Percentiles rank a stretch among this genome's conserved stretches.
Conservation (phyloP, 805 yeast species). For the Candida vartiovaarae region DNA sequence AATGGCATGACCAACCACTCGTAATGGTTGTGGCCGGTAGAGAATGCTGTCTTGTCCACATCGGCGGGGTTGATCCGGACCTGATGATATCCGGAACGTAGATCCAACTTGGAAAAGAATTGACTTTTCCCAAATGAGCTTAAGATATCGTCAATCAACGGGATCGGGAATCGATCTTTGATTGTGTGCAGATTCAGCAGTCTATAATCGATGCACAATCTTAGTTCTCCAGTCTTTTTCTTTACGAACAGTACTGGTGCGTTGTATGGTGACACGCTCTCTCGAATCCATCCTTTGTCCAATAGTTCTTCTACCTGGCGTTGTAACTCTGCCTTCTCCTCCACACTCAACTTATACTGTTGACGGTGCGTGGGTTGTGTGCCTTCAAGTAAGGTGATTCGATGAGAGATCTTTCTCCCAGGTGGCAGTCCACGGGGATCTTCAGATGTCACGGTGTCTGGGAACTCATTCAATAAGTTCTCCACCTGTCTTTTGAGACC, state of each 20-base stretch:
- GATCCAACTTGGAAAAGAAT: not conserved
- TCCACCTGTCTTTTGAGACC: not conserved
- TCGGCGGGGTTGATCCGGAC: not conserved
- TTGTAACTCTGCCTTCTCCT: not conserved
- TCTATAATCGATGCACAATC: not conserved
- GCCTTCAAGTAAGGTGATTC: not conserved
- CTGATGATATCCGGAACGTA: not conserved
- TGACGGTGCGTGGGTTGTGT: not conserved
- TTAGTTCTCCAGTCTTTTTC: conserved; percentile 1
- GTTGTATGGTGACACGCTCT: not conserved
- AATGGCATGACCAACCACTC: conserved; percentile 1
- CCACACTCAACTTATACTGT: not conserved
- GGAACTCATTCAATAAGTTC: not conserved
- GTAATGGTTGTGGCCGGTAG: not conserved
- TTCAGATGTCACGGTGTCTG: not conserved
- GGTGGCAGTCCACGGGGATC: not conserved
- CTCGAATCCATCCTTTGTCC: not conserved
- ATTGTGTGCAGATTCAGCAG: not conserved
- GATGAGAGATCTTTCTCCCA: not conserved
- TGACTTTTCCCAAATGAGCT: not conserved
- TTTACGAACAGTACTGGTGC: not conserved
- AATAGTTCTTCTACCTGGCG: not conserved
- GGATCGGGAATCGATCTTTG: not conserved
- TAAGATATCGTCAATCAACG: not conserved
- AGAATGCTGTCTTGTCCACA: not conserved